A percentile compares a stretch with the other conserved stretches of the same genome.
phyloP scores from a whole-genome alignment of 1,284 basidiomycete species.

The Ustilago esculenta region DNA sequence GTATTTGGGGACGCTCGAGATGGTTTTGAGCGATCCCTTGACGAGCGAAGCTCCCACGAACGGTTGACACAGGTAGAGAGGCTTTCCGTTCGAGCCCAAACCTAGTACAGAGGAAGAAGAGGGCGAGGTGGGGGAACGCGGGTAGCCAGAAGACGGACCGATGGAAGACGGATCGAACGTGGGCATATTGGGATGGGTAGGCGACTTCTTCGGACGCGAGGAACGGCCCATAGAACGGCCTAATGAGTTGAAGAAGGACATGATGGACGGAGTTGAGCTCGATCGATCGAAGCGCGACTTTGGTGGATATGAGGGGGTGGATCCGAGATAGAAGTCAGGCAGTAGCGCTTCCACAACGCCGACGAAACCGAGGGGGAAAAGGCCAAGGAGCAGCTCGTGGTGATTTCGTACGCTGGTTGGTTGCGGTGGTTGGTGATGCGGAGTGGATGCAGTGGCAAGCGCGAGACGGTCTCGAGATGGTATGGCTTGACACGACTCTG shows the following conservation, averaged over 20 bases:
- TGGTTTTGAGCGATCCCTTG: constrained; percentile 98
- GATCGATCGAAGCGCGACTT: too few relatives aligned
- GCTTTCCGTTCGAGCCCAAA: constrained; percentile 46
- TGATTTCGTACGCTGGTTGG: too few relatives aligned
- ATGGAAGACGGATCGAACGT: constrained; percentile 40
- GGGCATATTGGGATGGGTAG: constrained; percentile 50
- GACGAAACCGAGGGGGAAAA: too few relatives aligned
- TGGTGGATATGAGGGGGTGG: too few relatives aligned
- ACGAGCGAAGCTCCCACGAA: constrained; percentile 97
- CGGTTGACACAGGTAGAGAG: constrained; percentile 66
- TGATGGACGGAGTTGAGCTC: too few relatives aligned
- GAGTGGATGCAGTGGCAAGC: too few relatives aligned
- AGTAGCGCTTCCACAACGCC: too few relatives aligned
- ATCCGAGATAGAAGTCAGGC: too few relatives aligned
- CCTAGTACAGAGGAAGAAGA: constrained; percentile 13
- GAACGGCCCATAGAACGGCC: constrained; percentile 64
- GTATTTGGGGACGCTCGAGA: constrained; percentile 93
- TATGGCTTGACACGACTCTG: too few relatives aligned
- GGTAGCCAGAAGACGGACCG: constrained; percentile 7
- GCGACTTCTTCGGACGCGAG: constrained; percentile 56
- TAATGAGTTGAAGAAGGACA: constrained; percentile 63
- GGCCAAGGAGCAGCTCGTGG: too few relatives aligned
- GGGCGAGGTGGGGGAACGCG: constrained; percentile 27
- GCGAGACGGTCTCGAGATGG: not conserved
- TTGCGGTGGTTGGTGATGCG: too few relatives aligned